These are phyloP conservation scores for Berkeleyomyces rouxiae DNA, from an alignment of 2,329 filamentous ascomycete species.

Conservation along the genomic window DNA sequence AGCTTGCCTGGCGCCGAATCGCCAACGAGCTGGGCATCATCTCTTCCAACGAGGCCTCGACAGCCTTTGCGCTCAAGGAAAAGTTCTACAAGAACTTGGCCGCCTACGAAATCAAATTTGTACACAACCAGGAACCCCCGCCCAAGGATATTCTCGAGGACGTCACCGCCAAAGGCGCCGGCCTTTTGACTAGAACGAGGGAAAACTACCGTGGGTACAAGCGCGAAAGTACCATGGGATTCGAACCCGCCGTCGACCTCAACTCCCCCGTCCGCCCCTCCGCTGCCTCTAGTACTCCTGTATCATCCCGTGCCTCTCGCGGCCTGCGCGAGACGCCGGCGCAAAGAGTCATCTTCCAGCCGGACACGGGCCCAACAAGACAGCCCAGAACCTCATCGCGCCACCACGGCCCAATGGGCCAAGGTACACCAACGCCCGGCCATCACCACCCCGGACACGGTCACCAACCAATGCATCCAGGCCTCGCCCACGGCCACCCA, in stretches of 20 bases:
- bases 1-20: slow-evolving; percentile 71
- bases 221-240: slow-evolving; percentile 33
- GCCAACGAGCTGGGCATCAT: slow-evolving; percentile 61
- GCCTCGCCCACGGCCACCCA: slow-evolving; percentile 20
- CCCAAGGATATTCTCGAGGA: slow-evolving; percentile 79
- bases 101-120: slow-evolving; percentile 67
- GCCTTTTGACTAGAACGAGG: slow-evolving; percentile 59
- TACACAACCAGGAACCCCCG: slow-evolving; percentile 66
- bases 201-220: slow-evolving; percentile 50
- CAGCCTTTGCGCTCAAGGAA: slow-evolving; percentile 72
- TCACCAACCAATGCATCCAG: background rate
- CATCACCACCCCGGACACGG: background rate
- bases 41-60: slow-evolving; percentile 59
- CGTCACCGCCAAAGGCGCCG: slow-evolving; percentile 69
- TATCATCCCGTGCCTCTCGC: slow-evolving; percentile 40
- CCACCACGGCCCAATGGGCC: background rate
- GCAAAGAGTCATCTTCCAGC: slow-evolving; percentile 70
- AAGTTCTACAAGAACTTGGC: slow-evolving; percentile 81
- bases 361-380: slow-evolving; percentile 51
- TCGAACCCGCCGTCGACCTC: slow-evolving; percentile 43
- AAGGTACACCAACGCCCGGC: background rate
- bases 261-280: slow-evolving; percentile 37
- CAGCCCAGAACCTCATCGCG: slow-evolving; percentile 21
- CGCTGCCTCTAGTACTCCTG: slow-evolving; percentile 27
- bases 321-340: slow-evolving; percentile 69